These are phyloP conservation scores for Globisporangium canariense DNA, from an alignment of 352 stramenopile species.

Conservation along the genomic window DNA sequence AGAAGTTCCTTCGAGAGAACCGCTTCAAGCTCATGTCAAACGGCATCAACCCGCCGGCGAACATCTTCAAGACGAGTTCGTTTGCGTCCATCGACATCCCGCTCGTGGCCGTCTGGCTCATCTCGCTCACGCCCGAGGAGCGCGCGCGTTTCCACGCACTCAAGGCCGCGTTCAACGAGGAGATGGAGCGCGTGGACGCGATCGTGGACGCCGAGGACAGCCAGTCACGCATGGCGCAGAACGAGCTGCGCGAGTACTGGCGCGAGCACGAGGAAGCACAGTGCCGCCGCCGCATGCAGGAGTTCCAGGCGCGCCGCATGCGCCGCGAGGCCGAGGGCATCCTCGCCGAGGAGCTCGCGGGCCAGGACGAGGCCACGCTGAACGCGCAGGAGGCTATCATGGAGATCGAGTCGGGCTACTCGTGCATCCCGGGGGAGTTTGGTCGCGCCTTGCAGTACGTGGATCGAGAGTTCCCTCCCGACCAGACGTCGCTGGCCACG, in stretches of 20 bases:
- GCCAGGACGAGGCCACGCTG: constrained; percentile 69
- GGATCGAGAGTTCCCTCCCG: constrained; percentile 87
- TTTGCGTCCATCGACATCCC: constrained; percentile 89
- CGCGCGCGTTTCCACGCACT: constrained; percentile 85
- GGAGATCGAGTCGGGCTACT: constrained; percentile 86
- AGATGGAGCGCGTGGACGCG: constrained; percentile 79
- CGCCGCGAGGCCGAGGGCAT: constrained; percentile 70
- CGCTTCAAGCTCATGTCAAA: constrained; percentile 93
- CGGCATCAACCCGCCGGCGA: constrained; percentile 86
- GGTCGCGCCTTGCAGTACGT: constrained; percentile 84
- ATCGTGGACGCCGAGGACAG: constrained; percentile 74
- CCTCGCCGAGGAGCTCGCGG: constrained; percentile 29
- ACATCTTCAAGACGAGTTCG: constrained; percentile 88
- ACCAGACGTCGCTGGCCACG: constrained; percentile 67
- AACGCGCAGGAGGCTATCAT: constrained; percentile 81
- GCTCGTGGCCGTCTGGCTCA: constrained; percentile 88
- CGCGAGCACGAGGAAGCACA: constrained; percentile 58
- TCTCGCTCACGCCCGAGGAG: constrained; percentile 81
- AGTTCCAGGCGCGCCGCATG: constrained; percentile 70
- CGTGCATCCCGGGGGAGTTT: constrained; percentile 69
- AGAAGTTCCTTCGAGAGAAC: constrained; percentile 93
- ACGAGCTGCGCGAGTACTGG: constrained; percentile 54
- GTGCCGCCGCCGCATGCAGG: constrained; percentile 66
- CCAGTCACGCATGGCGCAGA: constrained; percentile 42
- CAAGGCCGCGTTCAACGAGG: constrained; percentile 83